Evolutionary conservation across 495 filamentous ascomycete species (phyloP).

Genomic region (Poronia punctata): DNA sequence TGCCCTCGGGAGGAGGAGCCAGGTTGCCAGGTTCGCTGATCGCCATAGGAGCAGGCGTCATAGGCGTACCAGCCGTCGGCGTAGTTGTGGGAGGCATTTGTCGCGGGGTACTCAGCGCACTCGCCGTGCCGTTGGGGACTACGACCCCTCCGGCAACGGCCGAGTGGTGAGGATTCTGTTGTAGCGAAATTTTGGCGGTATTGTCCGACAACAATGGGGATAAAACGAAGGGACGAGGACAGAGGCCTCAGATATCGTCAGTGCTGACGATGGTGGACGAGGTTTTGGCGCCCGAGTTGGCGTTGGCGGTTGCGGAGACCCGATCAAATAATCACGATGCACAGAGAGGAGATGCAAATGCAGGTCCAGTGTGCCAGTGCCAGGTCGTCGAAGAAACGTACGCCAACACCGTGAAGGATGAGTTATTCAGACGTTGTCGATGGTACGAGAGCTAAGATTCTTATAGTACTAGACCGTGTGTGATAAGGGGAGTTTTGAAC

Average conservation of each 20-base stretch:
- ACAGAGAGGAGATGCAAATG: too few relatives aligned
- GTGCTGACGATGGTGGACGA: background rate
- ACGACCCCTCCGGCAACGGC: slow-evolving; percentile 26
- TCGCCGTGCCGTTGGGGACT: slow-evolving; percentile 27
- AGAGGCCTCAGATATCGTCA: slow-evolving; percentile 5
- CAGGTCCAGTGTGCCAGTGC: too few relatives aligned
- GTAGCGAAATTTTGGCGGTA: slow-evolving; percentile 27
- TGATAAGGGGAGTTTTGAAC: slow-evolving; percentile 7
- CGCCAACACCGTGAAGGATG: slow-evolving; percentile 10
- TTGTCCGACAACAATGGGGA: background rate
- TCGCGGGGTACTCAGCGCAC: slow-evolving; percentile 30
- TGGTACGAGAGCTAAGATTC: slow-evolving; percentile 12
- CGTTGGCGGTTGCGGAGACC: background rate
- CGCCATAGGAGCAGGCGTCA: slow-evolving; percentile 25
- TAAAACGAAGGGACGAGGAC: slow-evolving; percentile 11
- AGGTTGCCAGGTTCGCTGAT: slow-evolving; percentile 25
- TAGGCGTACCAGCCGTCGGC: slow-evolving; percentile 18
- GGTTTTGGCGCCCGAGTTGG: background rate
- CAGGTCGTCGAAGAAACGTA: too few relatives aligned
- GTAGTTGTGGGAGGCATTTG: slow-evolving; percentile 20
- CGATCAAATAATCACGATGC: too few relatives aligned
- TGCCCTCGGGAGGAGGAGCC: slow-evolving; percentile 40
- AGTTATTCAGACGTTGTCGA: slow-evolving; percentile 13
- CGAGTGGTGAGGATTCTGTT: slow-evolving; percentile 22
- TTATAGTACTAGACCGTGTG: slow-evolving; percentile 13